Evolutionary conservation across 2,329 filamentous ascomycete genomes (phyloP).

Genomic region (Arthrobotrys sinensis): DNA sequence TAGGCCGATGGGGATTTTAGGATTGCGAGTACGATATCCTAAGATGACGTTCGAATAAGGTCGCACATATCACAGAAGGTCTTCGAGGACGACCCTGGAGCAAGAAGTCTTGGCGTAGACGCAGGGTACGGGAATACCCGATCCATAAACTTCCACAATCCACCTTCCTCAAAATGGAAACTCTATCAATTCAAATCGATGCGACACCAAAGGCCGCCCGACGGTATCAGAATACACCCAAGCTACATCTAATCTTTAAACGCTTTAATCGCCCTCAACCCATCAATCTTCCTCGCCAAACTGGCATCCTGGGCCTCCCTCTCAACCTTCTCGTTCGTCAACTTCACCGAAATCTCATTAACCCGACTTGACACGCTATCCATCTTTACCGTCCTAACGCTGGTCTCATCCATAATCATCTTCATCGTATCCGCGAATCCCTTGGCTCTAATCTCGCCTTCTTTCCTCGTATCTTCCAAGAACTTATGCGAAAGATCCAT

Average conservation of each 20-base stretch:
- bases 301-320: constrained; percentile 22
- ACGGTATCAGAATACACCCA: background rate
- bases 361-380: constrained; percentile 23
- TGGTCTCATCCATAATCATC: constrained; percentile 28
- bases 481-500: constrained; percentile 19
- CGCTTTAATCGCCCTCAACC: background rate
- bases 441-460: constrained; percentile 17
- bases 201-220: background rate
- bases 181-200: background rate
- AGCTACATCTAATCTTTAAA: constrained; percentile 1
- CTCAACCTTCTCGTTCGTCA: constrained; percentile 25
- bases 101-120: constrained; percentile 17
- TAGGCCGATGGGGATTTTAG: constrained; percentile 12
- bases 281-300: constrained; percentile 20
- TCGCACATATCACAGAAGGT: background rate
- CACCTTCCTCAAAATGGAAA: constrained; percentile 12
- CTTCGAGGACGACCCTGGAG: background rate
- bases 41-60: constrained; percentile 1
- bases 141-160: background rate
- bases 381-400: constrained; percentile 13
- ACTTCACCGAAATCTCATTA: constrained; percentile 26
- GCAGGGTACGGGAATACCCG: constrained; percentile 7
- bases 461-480: constrained; percentile 11
- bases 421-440: constrained; percentile 24
- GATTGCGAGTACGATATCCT: background rate